Evolutionary conservation across 2,329 filamentous ascomycete species (phyloP), one percentile per base, ranked within the genome.

Genomic region (Emergomyces orientalis): DNA sequence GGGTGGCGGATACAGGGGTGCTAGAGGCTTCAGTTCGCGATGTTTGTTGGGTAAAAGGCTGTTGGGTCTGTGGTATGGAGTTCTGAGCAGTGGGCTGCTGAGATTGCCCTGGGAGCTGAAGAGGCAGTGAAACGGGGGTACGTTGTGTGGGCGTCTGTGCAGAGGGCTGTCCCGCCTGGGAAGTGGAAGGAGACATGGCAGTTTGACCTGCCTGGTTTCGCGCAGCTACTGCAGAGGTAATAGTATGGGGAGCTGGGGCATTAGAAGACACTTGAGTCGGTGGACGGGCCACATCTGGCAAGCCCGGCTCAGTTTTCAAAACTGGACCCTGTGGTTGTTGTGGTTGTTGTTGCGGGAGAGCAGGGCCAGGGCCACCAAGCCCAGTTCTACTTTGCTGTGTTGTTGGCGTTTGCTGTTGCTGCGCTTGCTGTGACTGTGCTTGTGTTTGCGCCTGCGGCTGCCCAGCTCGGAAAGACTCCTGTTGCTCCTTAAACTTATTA

Each of bases 401-500:
- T 51, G 68, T 67, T 47, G 65, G 63, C 56, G 66, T 60, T 64
- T 71, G 61, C 64, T 67, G 55, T 61, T 69, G 65, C 51, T 67
- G 69, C 41, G 63, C 65, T 56, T 69, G 65, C 25, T 54, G 37
- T 60, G 54, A 45, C 27, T 59, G 19, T 34, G 37, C 57, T 65
- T 70, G 65, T 67, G 67, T 68, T 41, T 69, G 69, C 49, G 67
- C 69, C 45, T 74, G 70, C 55, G 74, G 73, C 61, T 75, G 73
- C 63, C 76, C 73, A 7, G 69, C 66, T 62, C 73, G 77, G 67
- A 80, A 79, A 51, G 68, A 71, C 61, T 79, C 77, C 65, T 80
- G 78, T 64, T 80, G 78, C 51, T 79, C 76, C 61, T 77, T 78
- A 71, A 80, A 80, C 63, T 79, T 80, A 47, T 71, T 74, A 64